These are phyloP conservation scores for Phytopythium sindhum DNA, from an alignment of 352 stramenopile genomes.

Conservation along the genomic window DNA sequence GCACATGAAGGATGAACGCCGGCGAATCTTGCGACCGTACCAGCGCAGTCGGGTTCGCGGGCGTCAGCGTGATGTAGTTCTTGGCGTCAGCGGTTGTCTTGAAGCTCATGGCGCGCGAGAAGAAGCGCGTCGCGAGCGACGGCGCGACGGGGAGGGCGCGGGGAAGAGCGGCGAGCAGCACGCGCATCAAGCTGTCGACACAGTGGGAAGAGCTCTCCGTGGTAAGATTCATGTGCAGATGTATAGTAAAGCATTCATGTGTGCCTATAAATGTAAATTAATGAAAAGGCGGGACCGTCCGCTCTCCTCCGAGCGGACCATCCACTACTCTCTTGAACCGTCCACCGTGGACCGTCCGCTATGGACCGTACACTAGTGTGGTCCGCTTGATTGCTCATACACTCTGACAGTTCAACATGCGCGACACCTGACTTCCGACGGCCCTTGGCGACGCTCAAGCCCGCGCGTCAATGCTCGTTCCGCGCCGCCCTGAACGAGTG, in stretches of 20 bases:
- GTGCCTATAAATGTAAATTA: not conserved
- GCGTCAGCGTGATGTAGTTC: constrained; percentile 9
- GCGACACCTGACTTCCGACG: too few species aligned
- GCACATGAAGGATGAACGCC: not conserved
- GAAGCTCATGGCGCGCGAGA: constrained; percentile 10
- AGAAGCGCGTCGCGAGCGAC: not conserved
- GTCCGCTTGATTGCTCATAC: not conserved
- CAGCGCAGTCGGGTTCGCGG: constrained; percentile 4
- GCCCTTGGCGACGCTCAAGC: too few species aligned
- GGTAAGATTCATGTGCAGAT: too few species aligned
- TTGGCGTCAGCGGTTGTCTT: constrained; percentile 2
- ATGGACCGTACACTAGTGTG: not conserved
- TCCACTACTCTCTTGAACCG: not conserved
- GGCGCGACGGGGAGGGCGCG: not conserved
- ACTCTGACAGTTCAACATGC: too few species aligned
- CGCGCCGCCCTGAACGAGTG: too few species aligned
- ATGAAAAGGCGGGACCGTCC: not conserved
- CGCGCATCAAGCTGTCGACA: not conserved
- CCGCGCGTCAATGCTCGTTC: too few species aligned
- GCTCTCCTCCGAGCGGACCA: not conserved
- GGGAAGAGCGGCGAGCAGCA: not conserved
- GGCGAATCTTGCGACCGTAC: not conserved
- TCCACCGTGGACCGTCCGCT: not conserved
- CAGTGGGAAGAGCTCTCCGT: too few species aligned
- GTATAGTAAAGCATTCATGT: not conserved